Evolutionary conservation across 2,329 filamentous ascomycete genomes (phyloP), one percentile per base, ranked within the genome.

Genomic region (Nothomitra cinnamomea): DNA sequence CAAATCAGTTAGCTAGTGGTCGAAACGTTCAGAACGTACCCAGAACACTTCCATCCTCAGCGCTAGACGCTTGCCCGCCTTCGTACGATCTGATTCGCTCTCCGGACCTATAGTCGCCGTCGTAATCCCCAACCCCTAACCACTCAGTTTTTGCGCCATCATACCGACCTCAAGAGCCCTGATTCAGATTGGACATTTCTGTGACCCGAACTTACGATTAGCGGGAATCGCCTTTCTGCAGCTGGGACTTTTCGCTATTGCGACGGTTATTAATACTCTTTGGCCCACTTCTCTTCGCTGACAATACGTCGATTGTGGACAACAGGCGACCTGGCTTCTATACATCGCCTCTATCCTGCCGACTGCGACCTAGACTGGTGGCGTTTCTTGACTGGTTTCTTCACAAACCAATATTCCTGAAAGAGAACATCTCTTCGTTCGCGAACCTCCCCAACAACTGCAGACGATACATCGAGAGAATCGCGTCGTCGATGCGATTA

Each of bases 341-440:
- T 4, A 32, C 28, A 10, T 32, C 28, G 5, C 10, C 28, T 10
- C 10, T 32, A 32, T 4, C n/a, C 28, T 32, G 28, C 28, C 28
- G 4, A 32, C 28, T 32, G 28, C 28, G 28, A 32, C 28, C 28
- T 32, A 49, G 25, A 35, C 25, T 49, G 45, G 24, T 49, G 45
- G 45, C 45, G n/a, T 24, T 49, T 49, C 24, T 32, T 24, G 24
- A 49, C 45, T 49, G 45, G 45, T 49, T 24, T 49, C n/a, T 49
- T 28, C 15, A 24, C 5, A 13, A 47, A 49, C 24, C 24, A 24
- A 35, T 24, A 35, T 10, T 5, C 24, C 24, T 19, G 24, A 32
- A 35, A n/a, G n/a, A 19, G 13, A 28, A 32, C 24, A 49, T 24
- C 43, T 15, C n/a, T 28, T 32, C 13, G 2, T 8, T 35, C 24